Evolutionary conservation across 441 rosid genomes (phyloP), one percentile per base, ranked within the genome.

Genomic region (Breynia disticha): DNA sequence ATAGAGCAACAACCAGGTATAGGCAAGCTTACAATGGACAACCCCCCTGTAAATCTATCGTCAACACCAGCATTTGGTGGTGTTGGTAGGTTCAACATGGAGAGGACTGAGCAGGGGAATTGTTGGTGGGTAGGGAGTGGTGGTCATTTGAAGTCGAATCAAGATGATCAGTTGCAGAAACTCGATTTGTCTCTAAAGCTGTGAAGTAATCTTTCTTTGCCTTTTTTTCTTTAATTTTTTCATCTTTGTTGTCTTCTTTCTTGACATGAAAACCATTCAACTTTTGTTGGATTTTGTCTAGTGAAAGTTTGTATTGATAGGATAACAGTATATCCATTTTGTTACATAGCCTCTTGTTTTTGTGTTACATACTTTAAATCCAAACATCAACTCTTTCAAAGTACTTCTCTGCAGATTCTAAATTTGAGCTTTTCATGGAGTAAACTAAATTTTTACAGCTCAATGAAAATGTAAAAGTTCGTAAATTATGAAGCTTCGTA

Each of bases 151-250:
- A 77, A 75, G 73, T 60, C 64, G 38, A 80, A 70, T 54, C 73
- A 65, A 63, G 83, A 77, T 73, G 83, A 83, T 53, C n/a, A n/a
- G n/a, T 61, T 83, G 67, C 84, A 76, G 50, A 83, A 82, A 66
- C 72, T 90, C 60, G 97, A 90, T 70, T 73, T 90, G 81, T 84
- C 95, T 52, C 90, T 90, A 67, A 90, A 44, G 63, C 60, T 0
- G 56, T 87, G 53, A 73, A 19, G 48, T 49, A 19, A 12, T 12
- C 21, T 48, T 9, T 48, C 15, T 20, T n/a, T n/a, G n/a, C n/a
- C n/a, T n/a, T n/a, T n/a, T n/a, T n/a, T n/a, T n/a, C n/a, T n/a
- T n/a, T n/a, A n/a, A n/a, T 28, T 28, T 18, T 20, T 16, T 42
- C 46, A 35, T 19, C 15, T 53, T 19, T 15, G 4, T 4, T 41